Evolutionary conservation across 768 basidiomycete species (phyloP), one percentile per base, ranked within the genome.

Genomic region (Hortiboletus flavorubellus): DNA sequence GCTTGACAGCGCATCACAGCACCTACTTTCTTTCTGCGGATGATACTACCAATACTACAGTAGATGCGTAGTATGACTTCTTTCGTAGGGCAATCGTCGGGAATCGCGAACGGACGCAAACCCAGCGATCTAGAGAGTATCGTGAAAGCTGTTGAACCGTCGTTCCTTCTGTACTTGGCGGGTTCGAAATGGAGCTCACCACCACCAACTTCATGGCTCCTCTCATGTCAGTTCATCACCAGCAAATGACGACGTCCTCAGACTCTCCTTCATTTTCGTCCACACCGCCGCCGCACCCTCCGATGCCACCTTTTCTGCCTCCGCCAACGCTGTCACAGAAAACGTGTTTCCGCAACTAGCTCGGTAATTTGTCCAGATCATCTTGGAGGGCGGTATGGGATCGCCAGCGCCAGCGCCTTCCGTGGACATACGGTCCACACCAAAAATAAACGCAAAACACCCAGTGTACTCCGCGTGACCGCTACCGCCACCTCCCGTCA

Each of bases 391-490:
- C 18, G 60, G 68, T 29, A 59, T 23, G 18, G 26, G 41, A 21
- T 45, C 40, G 15, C 35, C 16, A 11, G 29, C 16, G 1, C 8
- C 39, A 18, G 37, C 9, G 3, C 6, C 45, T 14, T 16, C 38
- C 2, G 5, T 2, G 2, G 14, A 16, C 1, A 23, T 49, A 0
- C 33, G 26, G 12, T 55, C 62, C n/a, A 60, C 44, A 12, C 70
- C 68, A 62, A 78, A 77, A 51, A 87, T 61, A 68, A 89, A 92
- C 1, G 86, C 89, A 60, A 91, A 91, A 60, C 84, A 84, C 0
- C 89, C 89, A 5, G 75, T 71, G 7, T 74, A 80, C 0, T 53
- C 48, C 0, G 62, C 79, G 5, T 73, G 72, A 16, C 77, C 11
- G 23, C 8, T 14, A 5, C 16, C 11, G 1, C 39, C 10, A 1